Evolutionary conservation across 2,329 filamentous ascomycete genomes (phyloP).

Genomic region (Xenoacremonium recifei): DNA sequence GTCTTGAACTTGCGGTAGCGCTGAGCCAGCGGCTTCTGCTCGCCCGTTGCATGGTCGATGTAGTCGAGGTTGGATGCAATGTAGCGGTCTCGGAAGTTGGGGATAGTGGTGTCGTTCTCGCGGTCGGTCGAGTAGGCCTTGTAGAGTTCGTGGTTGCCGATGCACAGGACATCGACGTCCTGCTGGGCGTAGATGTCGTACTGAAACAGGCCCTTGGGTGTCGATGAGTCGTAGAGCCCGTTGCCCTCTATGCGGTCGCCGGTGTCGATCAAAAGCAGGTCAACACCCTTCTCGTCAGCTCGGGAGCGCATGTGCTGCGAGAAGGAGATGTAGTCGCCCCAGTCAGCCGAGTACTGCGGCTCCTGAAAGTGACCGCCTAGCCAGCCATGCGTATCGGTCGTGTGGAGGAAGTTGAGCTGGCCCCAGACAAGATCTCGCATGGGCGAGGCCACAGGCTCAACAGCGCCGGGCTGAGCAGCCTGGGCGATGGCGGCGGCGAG

Average conservation of each 20-base stretch:
- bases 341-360: conserved; percentile 92
- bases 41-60: conserved; percentile 67
- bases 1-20: conserved; percentile 89
- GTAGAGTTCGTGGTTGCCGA: conserved; percentile 96
- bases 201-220: conserved; percentile 83
- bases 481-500: conserved; percentile 37
- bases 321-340: conserved; percentile 97
- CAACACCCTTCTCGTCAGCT: conserved; percentile 75
- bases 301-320: conserved; percentile 75
- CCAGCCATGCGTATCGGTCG: conserved; percentile 96
- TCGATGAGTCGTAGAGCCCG: conserved; percentile 86
- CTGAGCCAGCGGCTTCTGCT: conserved; percentile 72
- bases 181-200: conserved; percentile 86
- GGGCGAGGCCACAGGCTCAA: conserved; percentile 73
- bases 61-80: conserved; percentile 94
- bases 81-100: conserved; percentile 77
- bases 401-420: conserved; percentile 96
- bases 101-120: conserved; percentile 78
- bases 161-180: conserved; percentile 77
- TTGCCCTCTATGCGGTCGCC: conserved; percentile 94
- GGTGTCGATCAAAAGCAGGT: conserved; percentile 92
- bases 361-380: conserved; percentile 90
- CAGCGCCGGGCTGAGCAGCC: conserved; percentile 74
- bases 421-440: conserved; percentile 85
- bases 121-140: conserved; percentile 71